Evolutionary conservation across 176 grass and related monocot genomes (phyloP).

Genomic region (Cymbopogon citratus): DNA sequence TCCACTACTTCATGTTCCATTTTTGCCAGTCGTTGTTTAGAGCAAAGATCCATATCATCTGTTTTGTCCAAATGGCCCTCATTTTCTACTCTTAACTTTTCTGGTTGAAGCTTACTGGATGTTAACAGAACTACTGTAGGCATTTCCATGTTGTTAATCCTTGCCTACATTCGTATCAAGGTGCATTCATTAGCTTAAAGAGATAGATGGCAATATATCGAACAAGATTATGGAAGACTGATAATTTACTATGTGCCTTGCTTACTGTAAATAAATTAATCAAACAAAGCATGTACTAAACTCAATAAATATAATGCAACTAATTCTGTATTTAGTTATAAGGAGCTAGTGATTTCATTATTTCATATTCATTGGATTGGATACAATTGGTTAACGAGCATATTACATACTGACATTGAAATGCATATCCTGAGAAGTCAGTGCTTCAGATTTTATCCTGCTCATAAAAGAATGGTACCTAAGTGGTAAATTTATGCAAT

Average conservation of each 20-base stretch:
- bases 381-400: background rate
- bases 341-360: background rate
- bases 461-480: background rate
- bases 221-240: background rate
- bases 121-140: background rate
- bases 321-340: background rate
- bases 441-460: background rate
- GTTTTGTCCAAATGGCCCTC: background rate
- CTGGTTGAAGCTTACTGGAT: constrained; percentile 2
- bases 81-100: background rate
- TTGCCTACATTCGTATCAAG: background rate
- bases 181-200: background rate
- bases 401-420: background rate
- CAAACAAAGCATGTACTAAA: background rate
- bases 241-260: background rate
- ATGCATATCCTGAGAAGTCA: background rate
- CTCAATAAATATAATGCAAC: background rate
- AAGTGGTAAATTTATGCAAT: background rate
- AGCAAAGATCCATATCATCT: background rate
- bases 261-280: background rate
- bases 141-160: background rate
- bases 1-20: background rate
- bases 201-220: background rate
- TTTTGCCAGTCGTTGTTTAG: background rate
- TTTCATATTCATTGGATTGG: background rate